Percentiles rank a stretch among this genome's conserved stretches.
These are phyloP conservation scores for Coix lacrymajobi DNA, from an alignment of 176 grass and related monocot genomes.

Conservation along the genomic window DNA sequence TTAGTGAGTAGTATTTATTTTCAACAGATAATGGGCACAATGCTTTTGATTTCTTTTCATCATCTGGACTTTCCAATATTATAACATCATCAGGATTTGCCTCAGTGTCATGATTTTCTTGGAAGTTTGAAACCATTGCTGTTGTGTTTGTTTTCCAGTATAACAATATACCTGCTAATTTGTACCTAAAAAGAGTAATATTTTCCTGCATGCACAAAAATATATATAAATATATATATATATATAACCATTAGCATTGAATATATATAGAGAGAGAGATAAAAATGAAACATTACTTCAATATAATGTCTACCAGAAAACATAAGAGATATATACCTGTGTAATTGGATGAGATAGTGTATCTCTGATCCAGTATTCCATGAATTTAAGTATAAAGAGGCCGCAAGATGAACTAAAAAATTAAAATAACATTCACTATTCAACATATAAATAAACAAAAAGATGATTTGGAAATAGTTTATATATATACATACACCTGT, in stretches of 20 bases:
- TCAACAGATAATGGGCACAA: background rate
- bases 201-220: background rate
- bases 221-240: too few species aligned
- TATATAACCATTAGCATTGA: too few species aligned
- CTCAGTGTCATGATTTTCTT: background rate
- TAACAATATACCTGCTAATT: background rate
- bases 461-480: background rate
- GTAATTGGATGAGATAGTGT: background rate
- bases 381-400: background rate
- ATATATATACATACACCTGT: background rate
- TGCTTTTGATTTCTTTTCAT: background rate
- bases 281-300: too few species aligned
- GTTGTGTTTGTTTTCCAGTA: background rate
- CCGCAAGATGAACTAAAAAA: background rate
- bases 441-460: background rate
- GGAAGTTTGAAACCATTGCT: rapidly evolving
- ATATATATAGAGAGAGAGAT: too few species aligned
- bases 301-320: background rate
- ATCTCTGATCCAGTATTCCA: background rate
- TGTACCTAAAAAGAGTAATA: background rate
- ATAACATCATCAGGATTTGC: background rate
- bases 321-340: background rate
- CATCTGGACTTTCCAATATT: background rate
- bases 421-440: background rate
- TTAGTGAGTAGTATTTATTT: background rate